Conservation (phyloP, 306 rosid species). For the Alnus glutinosa region DNA sequence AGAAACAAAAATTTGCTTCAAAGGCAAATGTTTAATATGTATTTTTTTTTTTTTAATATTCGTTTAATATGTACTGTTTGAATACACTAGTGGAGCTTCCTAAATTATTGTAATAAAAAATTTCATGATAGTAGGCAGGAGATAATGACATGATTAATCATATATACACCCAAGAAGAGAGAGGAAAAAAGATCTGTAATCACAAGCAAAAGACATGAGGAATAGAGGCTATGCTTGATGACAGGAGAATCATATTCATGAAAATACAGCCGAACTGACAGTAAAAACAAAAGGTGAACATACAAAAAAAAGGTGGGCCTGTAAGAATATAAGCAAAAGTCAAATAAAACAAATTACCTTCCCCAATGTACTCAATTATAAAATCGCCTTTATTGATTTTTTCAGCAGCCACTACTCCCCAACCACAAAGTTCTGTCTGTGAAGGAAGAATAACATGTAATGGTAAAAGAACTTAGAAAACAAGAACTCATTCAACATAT, state of each 20-base stretch:
- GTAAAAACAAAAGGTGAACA: conserved; percentile 3
- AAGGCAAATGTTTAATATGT: background rate
- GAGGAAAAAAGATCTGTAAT: background rate
- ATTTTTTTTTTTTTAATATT: too few relatives aligned
- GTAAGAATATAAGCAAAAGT: conserved; percentile 9
- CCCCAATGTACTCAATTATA: conserved; percentile 86
- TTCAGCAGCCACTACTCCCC: conserved; percentile 97
- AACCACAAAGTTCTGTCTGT: conserved; percentile 92
- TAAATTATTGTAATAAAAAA: background rate
- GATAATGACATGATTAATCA: too few relatives aligned
- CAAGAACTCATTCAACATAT: background rate
- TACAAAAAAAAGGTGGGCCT: background rate
- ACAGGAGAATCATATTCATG: background rate
- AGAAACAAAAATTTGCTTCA: background rate
- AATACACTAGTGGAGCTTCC: background rate
- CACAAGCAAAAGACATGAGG: background rate
- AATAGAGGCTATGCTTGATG: background rate
- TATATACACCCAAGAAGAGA: background rate
- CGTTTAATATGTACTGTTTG: background rate
- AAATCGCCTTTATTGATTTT: conserved; percentile 63
- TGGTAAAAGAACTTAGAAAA: background rate
- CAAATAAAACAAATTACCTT: conserved; percentile 57
- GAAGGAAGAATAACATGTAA: conserved; percentile 24
- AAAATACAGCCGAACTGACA: too few relatives aligned
- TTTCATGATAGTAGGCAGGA: background rate